Evolutionary conservation across 352 stramenopile species (phyloP).

Genomic region (Phytopythium cucurbitacearum): DNA sequence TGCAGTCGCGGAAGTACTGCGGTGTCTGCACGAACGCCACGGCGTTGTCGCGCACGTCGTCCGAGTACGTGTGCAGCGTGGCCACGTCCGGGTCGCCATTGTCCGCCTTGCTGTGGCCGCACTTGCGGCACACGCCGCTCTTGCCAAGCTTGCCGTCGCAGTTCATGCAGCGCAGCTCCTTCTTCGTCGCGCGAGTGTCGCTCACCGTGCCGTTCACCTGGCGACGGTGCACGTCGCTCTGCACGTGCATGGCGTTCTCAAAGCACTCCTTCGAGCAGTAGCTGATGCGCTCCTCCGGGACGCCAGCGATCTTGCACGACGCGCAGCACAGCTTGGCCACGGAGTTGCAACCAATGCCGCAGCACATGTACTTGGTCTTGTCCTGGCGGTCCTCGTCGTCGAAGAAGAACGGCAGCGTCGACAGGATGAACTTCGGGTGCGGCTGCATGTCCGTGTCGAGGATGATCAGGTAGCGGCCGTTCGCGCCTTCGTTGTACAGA

Average conservation of each 20-base stretch:
- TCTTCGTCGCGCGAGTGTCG: slow-evolving; percentile 60
- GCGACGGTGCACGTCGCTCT: slow-evolving; percentile 70
- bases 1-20: slow-evolving; percentile 84
- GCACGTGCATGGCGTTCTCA: slow-evolving; percentile 79
- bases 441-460: slow-evolving; percentile 85
- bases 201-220: slow-evolving; percentile 81
- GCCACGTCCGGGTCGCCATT: slow-evolving; percentile 46
- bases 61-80: slow-evolving; percentile 71
- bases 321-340: slow-evolving; percentile 81
- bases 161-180: slow-evolving; percentile 70
- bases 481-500: slow-evolving; percentile 81
- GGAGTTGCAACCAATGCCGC: slow-evolving; percentile 62
- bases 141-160: slow-evolving; percentile 74
- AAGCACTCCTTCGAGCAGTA: slow-evolving; percentile 89
- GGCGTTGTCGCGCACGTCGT: slow-evolving; percentile 70
- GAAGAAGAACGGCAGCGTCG: slow-evolving; percentile 79
- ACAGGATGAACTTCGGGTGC: slow-evolving; percentile 70
- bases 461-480: slow-evolving; percentile 75
- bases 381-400: slow-evolving; percentile 66
- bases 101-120: slow-evolving; percentile 44
- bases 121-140: slow-evolving; percentile 69
- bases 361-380: slow-evolving; percentile 80
- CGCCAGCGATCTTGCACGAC: slow-evolving; percentile 79
- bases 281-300: slow-evolving; percentile 78
- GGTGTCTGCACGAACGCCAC: slow-evolving; percentile 81